These are phyloP conservation scores for Debaryomycetaceae sp. DNA, from an alignment of 1,139 yeast species.

Conservation along the genomic window DNA sequence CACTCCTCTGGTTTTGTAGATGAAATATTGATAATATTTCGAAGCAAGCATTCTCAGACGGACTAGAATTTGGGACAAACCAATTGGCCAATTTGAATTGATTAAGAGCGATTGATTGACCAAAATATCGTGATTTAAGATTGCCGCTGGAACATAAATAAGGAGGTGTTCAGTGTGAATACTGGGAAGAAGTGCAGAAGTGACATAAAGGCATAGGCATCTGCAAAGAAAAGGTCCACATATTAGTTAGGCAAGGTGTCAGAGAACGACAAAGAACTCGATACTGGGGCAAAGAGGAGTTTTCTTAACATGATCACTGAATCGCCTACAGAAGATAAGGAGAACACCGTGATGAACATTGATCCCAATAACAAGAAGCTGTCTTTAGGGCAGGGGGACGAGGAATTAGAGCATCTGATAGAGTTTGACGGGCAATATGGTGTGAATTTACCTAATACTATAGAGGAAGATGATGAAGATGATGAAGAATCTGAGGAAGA, in stretches of 20 bases:
- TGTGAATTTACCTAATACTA: not conserved
- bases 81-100: not conserved
- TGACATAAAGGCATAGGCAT: not conserved
- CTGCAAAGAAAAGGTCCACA: not conserved
- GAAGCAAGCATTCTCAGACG: not conserved
- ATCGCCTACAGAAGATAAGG: slow-evolving; percentile 9
- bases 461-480: slow-evolving; percentile 4
- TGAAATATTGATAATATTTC: not conserved
- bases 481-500: slow-evolving; percentile 24
- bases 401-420: slow-evolving; percentile 1
- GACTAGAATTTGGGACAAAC: not conserved
- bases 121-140: not conserved
- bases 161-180: not conserved
- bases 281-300: slow-evolving; percentile 11
- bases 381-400: slow-evolving; percentile 1
- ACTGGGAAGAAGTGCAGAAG: not conserved
- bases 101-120: not conserved
- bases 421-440: not conserved
- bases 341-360: slow-evolving; percentile 6
- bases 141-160: not conserved
- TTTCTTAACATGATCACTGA: slow-evolving; percentile 12
- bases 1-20: not conserved
- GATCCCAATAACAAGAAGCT: slow-evolving; percentile 5
- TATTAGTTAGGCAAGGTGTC: not conserved
- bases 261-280: slow-evolving; percentile 7